Evolutionary conservation across 2,329 filamentous ascomycete genomes (phyloP).

Genomic region (Harringtonia aguacate): DNA sequence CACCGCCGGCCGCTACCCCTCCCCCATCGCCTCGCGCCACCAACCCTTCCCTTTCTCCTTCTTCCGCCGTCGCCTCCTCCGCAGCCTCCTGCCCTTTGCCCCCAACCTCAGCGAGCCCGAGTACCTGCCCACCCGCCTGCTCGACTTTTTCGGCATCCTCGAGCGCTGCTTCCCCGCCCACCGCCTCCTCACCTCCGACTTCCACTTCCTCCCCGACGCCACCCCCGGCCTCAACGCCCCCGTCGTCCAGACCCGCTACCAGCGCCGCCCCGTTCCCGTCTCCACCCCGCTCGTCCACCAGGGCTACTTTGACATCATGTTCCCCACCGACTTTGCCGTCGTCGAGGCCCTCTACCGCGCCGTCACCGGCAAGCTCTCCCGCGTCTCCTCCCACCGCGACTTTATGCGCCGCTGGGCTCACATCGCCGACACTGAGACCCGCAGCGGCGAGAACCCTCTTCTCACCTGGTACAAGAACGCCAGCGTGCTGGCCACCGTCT

Average conservation of each 20-base stretch:
- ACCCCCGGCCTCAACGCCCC: slow-evolving; percentile 80
- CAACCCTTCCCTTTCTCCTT: too few relatives aligned
- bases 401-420: slow-evolving; percentile 88
- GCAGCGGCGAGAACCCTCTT: slow-evolving; percentile 86
- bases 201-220: slow-evolving; percentile 74
- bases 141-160: slow-evolving; percentile 94
- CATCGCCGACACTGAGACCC: slow-evolving; percentile 78
- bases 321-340: slow-evolving; percentile 88
- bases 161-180: slow-evolving; percentile 83
- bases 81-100: slow-evolving; percentile 50
- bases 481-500: slow-evolving; percentile 81
- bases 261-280: slow-evolving; percentile 79
- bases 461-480: slow-evolving; percentile 93
- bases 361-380: slow-evolving; percentile 83
- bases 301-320: slow-evolving; percentile 97
- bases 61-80: slow-evolving; percentile 53
- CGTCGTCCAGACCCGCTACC: slow-evolving; percentile 90
- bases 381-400: slow-evolving; percentile 76
- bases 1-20: slow-evolving; percentile 54
- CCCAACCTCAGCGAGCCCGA: slow-evolving; percentile 73
- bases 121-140: slow-evolving; percentile 86
- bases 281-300: slow-evolving; percentile 89
- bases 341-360: slow-evolving; percentile 88
- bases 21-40: slow-evolving; percentile 40
- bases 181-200: slow-evolving; percentile 81